Base-by-base conservation (phyloP, 768 basidiomycete genomes). In the Suillus sp. region DNA sequence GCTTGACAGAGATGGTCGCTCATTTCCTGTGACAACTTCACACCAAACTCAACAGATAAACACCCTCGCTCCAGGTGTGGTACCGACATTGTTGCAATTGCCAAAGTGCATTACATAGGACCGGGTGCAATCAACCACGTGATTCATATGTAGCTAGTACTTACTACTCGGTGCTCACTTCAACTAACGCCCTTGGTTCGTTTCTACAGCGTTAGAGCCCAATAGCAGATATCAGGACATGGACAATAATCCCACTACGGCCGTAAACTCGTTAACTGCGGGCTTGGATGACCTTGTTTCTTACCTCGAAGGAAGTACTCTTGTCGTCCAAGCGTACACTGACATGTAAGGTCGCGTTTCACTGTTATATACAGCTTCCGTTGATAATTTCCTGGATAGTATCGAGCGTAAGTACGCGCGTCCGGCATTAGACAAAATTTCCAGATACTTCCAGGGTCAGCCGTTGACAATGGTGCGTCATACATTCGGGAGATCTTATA, bases 351-450 rank as follows among this genome's bases (percentile, higher is more conserved):
- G 68, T 65, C 13, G 4, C 34, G 59, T 8, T 10, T 27, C 16
- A 37, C 11, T 16, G 30, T 18, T 22, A 18, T 32, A 37, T 37
- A 27, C 59, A 25, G 48, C 35, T 47, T 58, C 37, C 37, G 40
- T 48, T 40, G 45, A 60, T 27, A 27, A 18, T 18, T 1, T 27
- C 5, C 51, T 65, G 47, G 2, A 25, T 53, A 83, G 82, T 53
- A 79, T 83, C 51, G 82, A 83, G 66, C 71, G 74, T 32, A 68
- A 76, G 25, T 82, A 81, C 66, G 82, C 77, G 6, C 80, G 78
- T 22, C 82, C 82, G 35, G 71, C 78, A 45, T 60, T 81, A 35
- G 70, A 60, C 30, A 53, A 64, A 50, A 42, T 55, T 25, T 66
- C 68, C 38, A n/a, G 60, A 30, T 66, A 65, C 37, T 72, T 75